Conservation (phyloP, 2,329 filamentous ascomycete genomes). For the Tolypocladium sp. region DNA sequence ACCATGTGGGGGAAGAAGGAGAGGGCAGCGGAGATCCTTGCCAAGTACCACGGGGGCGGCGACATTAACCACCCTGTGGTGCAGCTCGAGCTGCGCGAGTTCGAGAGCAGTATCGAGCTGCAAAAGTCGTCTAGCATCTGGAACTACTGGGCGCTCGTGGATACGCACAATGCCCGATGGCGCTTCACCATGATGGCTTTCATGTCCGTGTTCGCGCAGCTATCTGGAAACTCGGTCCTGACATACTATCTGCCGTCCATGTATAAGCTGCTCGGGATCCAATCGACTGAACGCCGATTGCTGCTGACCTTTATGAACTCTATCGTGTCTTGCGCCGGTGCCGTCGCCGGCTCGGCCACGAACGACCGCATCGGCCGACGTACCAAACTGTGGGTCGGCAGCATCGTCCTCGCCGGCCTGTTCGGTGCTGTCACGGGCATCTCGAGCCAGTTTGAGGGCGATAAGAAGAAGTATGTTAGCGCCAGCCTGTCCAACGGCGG, state of each 20-base stretch:
- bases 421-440: conserved; percentile 37
- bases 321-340: conserved; percentile 29
- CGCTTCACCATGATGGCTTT: conserved; percentile 41
- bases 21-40: conserved; percentile 23
- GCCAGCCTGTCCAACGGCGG: conserved; percentile 29
- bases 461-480: conserved; percentile 20
- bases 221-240: conserved; percentile 38
- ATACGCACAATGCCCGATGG: conserved; percentile 35
- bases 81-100: conserved; percentile 29
- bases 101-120: conserved; percentile 25
- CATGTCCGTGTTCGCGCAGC: conserved; percentile 46
- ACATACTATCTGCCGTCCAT: conserved; percentile 47
- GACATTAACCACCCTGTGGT: conserved; percentile 24
- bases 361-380: conserved; percentile 22
- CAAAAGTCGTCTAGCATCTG: conserved; percentile 34
- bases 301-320: conserved; percentile 30
- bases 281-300: conserved; percentile 38
- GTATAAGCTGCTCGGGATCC: conserved; percentile 42
- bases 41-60: conserved; percentile 22
- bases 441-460: conserved; percentile 28
- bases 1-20: conserved; percentile 27
- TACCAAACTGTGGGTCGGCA: conserved; percentile 38
- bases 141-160: conserved; percentile 45
- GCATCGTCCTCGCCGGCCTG: conserved; percentile 35
- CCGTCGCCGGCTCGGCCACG: conserved; percentile 21